Conservation (phyloP, 495 filamentous ascomycete genomes). For the Peziza echinospora region DNA sequence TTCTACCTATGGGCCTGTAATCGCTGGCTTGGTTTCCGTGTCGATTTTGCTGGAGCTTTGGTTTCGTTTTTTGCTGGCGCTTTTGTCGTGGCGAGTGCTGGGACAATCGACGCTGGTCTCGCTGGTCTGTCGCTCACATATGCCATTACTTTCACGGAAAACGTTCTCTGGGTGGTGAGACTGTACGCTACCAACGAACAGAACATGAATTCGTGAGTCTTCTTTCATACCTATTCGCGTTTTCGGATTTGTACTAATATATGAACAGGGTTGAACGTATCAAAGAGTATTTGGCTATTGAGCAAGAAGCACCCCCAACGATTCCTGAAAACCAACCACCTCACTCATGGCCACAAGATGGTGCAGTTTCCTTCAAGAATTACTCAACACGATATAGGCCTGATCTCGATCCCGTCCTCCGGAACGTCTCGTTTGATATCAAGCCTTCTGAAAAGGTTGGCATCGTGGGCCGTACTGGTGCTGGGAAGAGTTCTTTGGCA, state of each 20-base stretch:
- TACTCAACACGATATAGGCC: slow-evolving; percentile 78
- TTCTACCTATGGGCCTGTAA: slow-evolving; percentile 97
- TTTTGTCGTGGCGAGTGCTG: slow-evolving; percentile 69
- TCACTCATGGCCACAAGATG: slow-evolving; percentile 63
- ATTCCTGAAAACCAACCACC: slow-evolving; percentile 59
- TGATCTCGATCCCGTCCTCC: slow-evolving; percentile 71
- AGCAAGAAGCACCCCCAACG: slow-evolving; percentile 69
- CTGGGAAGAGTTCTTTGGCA: slow-evolving; percentile 90
- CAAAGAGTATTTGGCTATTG: slow-evolving; percentile 88
- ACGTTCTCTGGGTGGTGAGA: slow-evolving; percentile 88
- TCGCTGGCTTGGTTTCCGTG: slow-evolving; percentile 83
- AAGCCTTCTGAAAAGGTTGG: slow-evolving; percentile 78
- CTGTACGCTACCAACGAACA: slow-evolving; percentile 93
- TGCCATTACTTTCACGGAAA: slow-evolving; percentile 91
- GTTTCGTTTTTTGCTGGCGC: slow-evolving; percentile 88
- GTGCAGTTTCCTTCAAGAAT: slow-evolving; percentile 62
- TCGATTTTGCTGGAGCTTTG: slow-evolving; percentile 74
- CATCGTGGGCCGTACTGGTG: slow-evolving; percentile 89
- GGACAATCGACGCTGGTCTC: slow-evolving; percentile 74
- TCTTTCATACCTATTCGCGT: neutral
- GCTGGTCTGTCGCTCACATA: slow-evolving; percentile 95
- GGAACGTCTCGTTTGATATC: slow-evolving; percentile 67
- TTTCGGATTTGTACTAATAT: slow-evolving; percentile 4
- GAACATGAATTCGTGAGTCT: slow-evolving; percentile 70
- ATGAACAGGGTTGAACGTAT: slow-evolving; percentile 59